Evolutionary conservation across 2,329 filamentous ascomycete species (phyloP).

Genomic region (Hymenotorrendiella dingleyae): DNA sequence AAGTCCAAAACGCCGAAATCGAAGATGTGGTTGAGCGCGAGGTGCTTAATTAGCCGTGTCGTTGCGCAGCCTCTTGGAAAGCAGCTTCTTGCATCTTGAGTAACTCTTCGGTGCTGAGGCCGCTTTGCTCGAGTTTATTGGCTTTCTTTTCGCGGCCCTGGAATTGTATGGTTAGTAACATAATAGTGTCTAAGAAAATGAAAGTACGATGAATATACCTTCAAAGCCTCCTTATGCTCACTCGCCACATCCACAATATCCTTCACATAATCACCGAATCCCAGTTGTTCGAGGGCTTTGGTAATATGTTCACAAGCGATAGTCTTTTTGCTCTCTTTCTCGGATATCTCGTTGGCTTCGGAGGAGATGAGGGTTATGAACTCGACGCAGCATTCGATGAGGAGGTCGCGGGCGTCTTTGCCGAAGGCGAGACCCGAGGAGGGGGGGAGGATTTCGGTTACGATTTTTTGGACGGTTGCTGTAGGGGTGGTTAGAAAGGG

Average conservation of each 20-base stretch:
- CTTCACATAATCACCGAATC: constrained; percentile 86
- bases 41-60: constrained; percentile 25
- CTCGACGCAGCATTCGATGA: constrained; percentile 98
- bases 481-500: not conserved
- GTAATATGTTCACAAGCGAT: constrained; percentile 98
- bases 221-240: constrained; percentile 88
- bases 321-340: constrained; percentile 98
- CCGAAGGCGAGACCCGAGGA: constrained; percentile 78
- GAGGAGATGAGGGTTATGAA: constrained; percentile 99
- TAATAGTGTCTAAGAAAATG: not conserved
- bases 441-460: constrained; percentile 82
- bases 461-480: constrained; percentile 75
- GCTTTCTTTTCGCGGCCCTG: constrained; percentile 96
- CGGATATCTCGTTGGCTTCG: constrained; percentile 97
- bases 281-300: constrained; percentile 85
- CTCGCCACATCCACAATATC: constrained; percentile 81
- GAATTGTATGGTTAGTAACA: not conserved
- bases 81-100: constrained; percentile 85
- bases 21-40: not conserved
- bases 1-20: constrained; percentile 1
- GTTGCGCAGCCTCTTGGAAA: constrained; percentile 63
- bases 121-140: constrained; percentile 93
- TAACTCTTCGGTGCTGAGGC: constrained; percentile 84
- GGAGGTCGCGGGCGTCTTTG: constrained; percentile 87
- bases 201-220: constrained; percentile 50